These are phyloP conservation scores for Hanseniaspora guilliermondii DNA, from an alignment of 805 yeast genomes.

Conservation along the genomic window DNA sequence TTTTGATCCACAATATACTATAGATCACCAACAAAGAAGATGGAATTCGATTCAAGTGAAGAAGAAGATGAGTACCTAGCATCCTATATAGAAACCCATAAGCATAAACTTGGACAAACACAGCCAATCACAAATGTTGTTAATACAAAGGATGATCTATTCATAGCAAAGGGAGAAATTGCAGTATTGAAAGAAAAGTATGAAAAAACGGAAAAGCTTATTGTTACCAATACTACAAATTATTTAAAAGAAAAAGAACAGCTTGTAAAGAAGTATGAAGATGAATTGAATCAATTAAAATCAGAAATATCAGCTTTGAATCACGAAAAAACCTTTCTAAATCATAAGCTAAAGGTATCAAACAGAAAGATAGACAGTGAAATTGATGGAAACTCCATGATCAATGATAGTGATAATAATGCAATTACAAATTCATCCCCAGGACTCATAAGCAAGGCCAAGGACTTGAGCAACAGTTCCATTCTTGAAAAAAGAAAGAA, in stretches of 20 bases:
- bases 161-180: constrained; percentile 63
- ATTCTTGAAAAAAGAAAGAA: background rate
- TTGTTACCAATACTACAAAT: constrained; percentile 29
- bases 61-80: constrained; percentile 26
- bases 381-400: background rate
- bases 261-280: constrained; percentile 21
- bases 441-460: background rate
- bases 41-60: constrained; percentile 14
- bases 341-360: constrained; percentile 6
- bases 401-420: background rate
- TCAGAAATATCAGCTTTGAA: constrained; percentile 34
- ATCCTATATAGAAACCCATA: constrained; percentile 34
- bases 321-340: constrained; percentile 44
- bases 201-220: constrained; percentile 33
- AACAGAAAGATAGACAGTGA: background rate
- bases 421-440: background rate
- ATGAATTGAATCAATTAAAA: constrained; percentile 32
- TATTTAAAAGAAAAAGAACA: constrained; percentile 23
- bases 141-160: constrained; percentile 27
- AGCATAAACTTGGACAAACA: constrained; percentile 12
- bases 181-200: constrained; percentile 62
- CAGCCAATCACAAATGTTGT: background rate
- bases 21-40: background rate
- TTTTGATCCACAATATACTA: too few relatives aligned
- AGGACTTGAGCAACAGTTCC: background rate